Percentiles rank a stretch among this genome's conserved stretches.
phyloP scores from a whole-genome alignment of 2,329 filamentous ascomycete species.

The Fusarium miscanthi region DNA sequence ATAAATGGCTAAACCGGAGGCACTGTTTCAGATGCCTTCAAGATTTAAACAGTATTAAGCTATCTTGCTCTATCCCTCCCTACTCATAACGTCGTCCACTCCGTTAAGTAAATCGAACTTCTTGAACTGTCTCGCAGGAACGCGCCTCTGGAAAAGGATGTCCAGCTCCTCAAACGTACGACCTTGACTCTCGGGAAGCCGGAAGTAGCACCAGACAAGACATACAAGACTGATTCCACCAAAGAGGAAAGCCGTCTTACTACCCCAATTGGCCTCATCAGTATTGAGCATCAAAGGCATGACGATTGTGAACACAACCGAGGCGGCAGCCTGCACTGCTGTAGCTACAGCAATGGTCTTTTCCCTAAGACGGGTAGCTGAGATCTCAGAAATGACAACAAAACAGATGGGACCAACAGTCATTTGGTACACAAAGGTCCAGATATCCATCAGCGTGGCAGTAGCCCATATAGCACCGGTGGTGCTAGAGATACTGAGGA shows the following conservation, averaged over 20 bases:
- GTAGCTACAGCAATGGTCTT: constrained; percentile 56
- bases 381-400: constrained; percentile 55
- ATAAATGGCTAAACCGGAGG: neutral
- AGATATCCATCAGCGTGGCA: constrained; percentile 55
- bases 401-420: constrained; percentile 57
- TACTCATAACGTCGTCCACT: neutral
- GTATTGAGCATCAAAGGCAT: constrained; percentile 50
- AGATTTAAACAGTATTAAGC: rapidly evolving
- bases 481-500: constrained; percentile 43
- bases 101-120: neutral
- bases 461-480: constrained; percentile 49
- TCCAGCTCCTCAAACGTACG: constrained; percentile 50
- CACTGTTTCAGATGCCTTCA: no score
- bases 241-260: constrained; percentile 50
- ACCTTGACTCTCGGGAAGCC: constrained; percentile 49
- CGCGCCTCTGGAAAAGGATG: constrained; percentile 48
- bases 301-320: constrained; percentile 45
- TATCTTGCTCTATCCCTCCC: neutral
- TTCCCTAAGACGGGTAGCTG: constrained; percentile 54
- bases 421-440: constrained; percentile 56
- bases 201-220: constrained; percentile 49
- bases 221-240: constrained; percentile 41
- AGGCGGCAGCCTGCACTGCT: constrained; percentile 41
- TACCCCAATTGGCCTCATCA: constrained; percentile 48
- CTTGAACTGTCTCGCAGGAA: constrained; percentile 51